phyloP scores from a whole-genome alignment of 1,284 basidiomycete species.

The Stygiomarasmius scandens region DNA sequence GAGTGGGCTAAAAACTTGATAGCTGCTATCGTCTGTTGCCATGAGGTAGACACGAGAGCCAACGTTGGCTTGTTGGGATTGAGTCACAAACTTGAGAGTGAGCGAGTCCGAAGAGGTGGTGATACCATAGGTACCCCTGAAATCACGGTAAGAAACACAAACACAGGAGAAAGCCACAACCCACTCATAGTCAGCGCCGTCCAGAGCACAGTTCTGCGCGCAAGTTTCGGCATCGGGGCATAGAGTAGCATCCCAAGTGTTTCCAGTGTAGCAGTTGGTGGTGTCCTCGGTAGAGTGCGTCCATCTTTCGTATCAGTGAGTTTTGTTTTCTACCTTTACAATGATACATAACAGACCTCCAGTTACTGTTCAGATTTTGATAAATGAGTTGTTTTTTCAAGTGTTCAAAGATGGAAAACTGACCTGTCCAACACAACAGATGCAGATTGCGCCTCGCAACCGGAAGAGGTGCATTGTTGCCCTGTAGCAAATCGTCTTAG shows the following conservation, averaged over 20 bases:
- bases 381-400: too few species aligned
- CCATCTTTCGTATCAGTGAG: slow-evolving; percentile 41
- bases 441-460: slow-evolving; percentile 39
- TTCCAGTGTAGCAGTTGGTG: slow-evolving; percentile 62
- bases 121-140: slow-evolving; percentile 43
- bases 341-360: too few species aligned
- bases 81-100: slow-evolving; percentile 54
- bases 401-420: too few species aligned
- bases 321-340: too few species aligned
- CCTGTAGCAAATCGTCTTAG: too few species aligned
- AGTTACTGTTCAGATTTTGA: too few species aligned
- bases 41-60: slow-evolving; percentile 60
- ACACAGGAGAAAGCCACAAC: slow-evolving; percentile 21
- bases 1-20: slow-evolving; percentile 24
- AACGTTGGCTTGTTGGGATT: slow-evolving; percentile 37
- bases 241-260: slow-evolving; percentile 49
- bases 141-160: not conserved
- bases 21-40: slow-evolving; percentile 23
- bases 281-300: slow-evolving; percentile 42
- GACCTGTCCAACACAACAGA: slow-evolving; percentile 43
- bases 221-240: slow-evolving; percentile 45
- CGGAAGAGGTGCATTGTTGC: slow-evolving; percentile 41
- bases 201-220: slow-evolving; percentile 56
- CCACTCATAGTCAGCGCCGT: slow-evolving; percentile 57
- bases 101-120: slow-evolving; percentile 48